Base-by-base conservation (phyloP, 1,139 yeast genomes). In the Taphrina betulina region DNA sequence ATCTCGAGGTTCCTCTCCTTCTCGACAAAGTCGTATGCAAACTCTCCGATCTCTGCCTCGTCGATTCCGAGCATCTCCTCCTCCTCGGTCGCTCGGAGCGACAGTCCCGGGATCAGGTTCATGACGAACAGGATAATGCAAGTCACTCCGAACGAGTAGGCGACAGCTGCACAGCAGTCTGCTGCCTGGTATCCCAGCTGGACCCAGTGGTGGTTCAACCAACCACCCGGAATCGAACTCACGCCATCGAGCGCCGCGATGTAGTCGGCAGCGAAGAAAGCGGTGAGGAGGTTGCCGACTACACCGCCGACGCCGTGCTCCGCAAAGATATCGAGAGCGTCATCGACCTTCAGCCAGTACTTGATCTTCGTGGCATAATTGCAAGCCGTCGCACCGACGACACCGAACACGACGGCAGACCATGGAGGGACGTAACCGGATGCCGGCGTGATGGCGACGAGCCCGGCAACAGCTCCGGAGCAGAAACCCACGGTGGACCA, bases 401-500 rank as follows among this genome's bases (percentile, higher is more conserved):
- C 77, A 66, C 97, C 97, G 67, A 89, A 85, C 57, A 87, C 80
- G 36, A 88, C 80, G 0, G 96, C 78, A 57, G 90, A 81, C 80
- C 90, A 89, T 57, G 90, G 83, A 55, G 96, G 96, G 51, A 90
- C 95, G 67, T 76, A 90, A 61, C 97, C 97, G 33, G 97, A 96
- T 63, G 94, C 96, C 57, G 98, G 97, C 4, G 97, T 92, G 64
- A 90, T 86, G 68, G 95, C 96, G 46, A 90, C 96, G 60, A 90
- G 79, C 62, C 97, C 97, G 38, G 95, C 88, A 72, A 90, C 82
- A 58, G 90, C 89, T 67, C 98, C 97, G 57, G 87, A 79, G 73
- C 97, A 90, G 70, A 90, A 76, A 62, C 96, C 96, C 58, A 88
- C 92, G 38, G 95, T 86, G 55, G 96, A 86, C 95, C 95, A 90